Evolutionary conservation across 1,284 basidiomycete genomes (phyloP).

Genomic region (Stygiomarasmius scandens): DNA sequence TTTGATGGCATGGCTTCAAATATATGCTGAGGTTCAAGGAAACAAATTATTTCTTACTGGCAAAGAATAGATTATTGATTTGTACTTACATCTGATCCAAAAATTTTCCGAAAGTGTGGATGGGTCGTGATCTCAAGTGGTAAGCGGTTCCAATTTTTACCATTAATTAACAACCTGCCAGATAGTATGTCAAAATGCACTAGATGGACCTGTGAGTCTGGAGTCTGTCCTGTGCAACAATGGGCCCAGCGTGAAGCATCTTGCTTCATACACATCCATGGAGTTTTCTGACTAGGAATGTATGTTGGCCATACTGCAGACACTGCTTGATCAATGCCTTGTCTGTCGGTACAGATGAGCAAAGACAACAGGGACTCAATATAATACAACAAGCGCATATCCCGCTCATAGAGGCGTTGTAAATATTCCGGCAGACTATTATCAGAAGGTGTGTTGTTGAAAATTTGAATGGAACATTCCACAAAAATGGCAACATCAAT

Average conservation of each 20-base stretch:
- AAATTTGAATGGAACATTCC: constrained; percentile 36
- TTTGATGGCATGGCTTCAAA: constrained; percentile 38
- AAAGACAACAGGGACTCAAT: constrained; percentile 24
- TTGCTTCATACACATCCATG: too few relatives aligned
- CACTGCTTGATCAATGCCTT: constrained; percentile 39
- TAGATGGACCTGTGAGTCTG: not conserved
- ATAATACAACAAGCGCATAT: constrained; percentile 29
- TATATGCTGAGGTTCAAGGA: constrained; percentile 31
- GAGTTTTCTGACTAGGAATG: constrained; percentile 17
- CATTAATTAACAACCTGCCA: constrained; percentile 45
- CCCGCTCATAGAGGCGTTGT: constrained; percentile 22
- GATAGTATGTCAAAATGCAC: constrained; percentile 44
- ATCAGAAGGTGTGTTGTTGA: constrained; percentile 27
- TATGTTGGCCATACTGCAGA: constrained; percentile 39
- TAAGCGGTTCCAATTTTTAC: constrained; percentile 40
- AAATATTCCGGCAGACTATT: constrained; percentile 19
- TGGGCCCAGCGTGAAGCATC: constrained; percentile 38
- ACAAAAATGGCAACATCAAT: constrained; percentile 34
- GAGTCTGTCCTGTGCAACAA: constrained; percentile 10
- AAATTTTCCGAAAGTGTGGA: constrained; percentile 26
- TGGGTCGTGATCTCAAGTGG: constrained; percentile 35
- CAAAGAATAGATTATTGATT: not conserved
- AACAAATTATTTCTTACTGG: not conserved
- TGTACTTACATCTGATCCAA: constrained; percentile 2
- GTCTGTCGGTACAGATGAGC: constrained; percentile 3